Base-by-base conservation (phyloP, 2,329 filamentous ascomycete genomes). In the Hypoxylon sp. region DNA sequence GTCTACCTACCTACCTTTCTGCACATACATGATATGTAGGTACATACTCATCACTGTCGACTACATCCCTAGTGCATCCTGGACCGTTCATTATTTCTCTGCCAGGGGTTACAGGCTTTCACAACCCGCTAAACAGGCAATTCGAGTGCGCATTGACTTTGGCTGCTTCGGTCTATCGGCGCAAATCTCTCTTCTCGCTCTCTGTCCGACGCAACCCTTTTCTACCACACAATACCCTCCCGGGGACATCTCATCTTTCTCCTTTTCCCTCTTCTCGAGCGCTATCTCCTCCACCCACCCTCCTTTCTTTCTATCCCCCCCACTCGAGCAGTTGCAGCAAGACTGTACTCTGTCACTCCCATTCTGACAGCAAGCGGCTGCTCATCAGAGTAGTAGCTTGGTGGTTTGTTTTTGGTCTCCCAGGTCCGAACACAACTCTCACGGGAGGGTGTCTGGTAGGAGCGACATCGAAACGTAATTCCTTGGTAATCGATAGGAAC, bases 281-380 rank as follows among this genome's bases (percentile, higher is more conserved):
- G 64, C 64, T 63, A 55, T 65, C 48, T 46, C 61, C 49, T 48
- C 50, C 61, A 53, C 42, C 40, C 42, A 50, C 54, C 57, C 48
- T 53, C 64, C 60, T 52, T 60, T 55, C 24, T 53, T 33, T 32
- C 46, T 46, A n/a, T n/a, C 46, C 44, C 53, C 58, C 65, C 65
- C 63, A 56, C 67, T 60, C 56, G 45, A 61, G 69, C 54, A 70
- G 72, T 70, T 71, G 59, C 72, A 75, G 73, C 71, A 38, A 75
- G 73, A 68, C 73, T 75, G 73, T 70, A 66, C 48, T 70, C 67
- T 70, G 69, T 70, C 70, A 56, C 54, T 70, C 64, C 61, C 53
- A 50, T 67, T 67, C 64, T 44, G 53, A 51, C 63, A 61, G 48
- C 70, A 57, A 64, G 67, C 60, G 60, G 58, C 68, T 52, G 58